Conservation (phyloP, 2,329 filamentous ascomycete species). For the Stemphylium vesicarium region DNA sequence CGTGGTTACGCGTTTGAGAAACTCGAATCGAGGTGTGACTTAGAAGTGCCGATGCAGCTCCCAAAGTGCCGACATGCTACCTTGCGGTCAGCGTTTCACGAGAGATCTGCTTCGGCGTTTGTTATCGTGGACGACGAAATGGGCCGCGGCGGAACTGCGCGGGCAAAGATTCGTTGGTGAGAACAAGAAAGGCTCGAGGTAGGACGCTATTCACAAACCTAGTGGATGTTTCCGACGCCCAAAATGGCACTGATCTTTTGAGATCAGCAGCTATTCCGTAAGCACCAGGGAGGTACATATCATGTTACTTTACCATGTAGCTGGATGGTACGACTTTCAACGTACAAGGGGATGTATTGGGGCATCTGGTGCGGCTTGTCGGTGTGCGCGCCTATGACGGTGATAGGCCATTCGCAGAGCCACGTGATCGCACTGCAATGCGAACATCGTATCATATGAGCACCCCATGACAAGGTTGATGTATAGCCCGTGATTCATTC, state of each 20-base stretch:
- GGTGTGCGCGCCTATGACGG: not conserved
- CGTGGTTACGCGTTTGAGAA: not conserved
- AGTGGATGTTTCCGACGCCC: slow-evolving; percentile 9
- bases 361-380: not conserved
- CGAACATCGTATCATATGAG: not conserved
- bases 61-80: slow-evolving; percentile 10
- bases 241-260: not conserved
- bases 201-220: slow-evolving; percentile 3
- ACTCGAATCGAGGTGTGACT: not conserved
- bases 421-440: slow-evolving; percentile 7
- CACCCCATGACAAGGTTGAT: not conserved
- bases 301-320: not conserved
- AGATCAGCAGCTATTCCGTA: not conserved
- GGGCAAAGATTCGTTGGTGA: not conserved
- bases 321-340: not conserved
- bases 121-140: not conserved
- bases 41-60: slow-evolving; percentile 5
- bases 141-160: not conserved
- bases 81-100: not conserved
- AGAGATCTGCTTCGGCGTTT: not conserved
- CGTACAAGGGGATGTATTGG: not conserved
- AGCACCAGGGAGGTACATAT: not conserved
- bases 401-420: not conserved
- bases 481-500: not conserved
- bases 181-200: not conserved